Percentiles rank a stretch among this genome's conserved stretches.
Evolutionary conservation across 176 grass and related monocot species (phyloP).

Genomic region (Luzula sylvatica): DNA sequence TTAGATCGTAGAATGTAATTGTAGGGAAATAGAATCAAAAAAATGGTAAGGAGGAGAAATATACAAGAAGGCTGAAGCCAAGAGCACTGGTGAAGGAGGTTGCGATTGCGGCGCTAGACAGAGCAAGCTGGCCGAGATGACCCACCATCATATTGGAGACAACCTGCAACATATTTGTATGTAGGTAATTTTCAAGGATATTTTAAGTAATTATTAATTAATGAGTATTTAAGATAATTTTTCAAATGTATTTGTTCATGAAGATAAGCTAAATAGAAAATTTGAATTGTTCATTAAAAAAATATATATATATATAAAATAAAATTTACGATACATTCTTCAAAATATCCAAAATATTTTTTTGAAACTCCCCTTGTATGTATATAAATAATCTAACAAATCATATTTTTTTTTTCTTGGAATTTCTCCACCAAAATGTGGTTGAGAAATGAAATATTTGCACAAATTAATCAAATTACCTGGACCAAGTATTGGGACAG

Average conservation of each 20-base stretch:
- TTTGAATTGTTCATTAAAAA: no score
- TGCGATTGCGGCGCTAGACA: conserved; percentile 68
- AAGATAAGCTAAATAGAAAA: not conserved
- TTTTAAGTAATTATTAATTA: no score
- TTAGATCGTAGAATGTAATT: no score
- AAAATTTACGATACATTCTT: not conserved
- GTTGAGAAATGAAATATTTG: not conserved
- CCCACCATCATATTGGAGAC: conserved; percentile 92
- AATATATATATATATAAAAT: not conserved
- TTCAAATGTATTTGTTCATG: no score
- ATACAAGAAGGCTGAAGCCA: conserved; percentile 93
- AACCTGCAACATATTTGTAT: conserved; percentile 46
- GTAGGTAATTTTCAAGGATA: not conserved
- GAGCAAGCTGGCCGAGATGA: conserved; percentile 67
- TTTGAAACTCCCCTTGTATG: not conserved
- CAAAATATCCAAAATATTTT: not conserved
- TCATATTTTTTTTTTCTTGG: not conserved
- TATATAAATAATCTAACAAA: not conserved
- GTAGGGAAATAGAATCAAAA: no score
- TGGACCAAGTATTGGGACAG: conserved; percentile 14
- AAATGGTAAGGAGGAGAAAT: not conserved
- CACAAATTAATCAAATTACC: not conserved
- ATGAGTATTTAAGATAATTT: no score
- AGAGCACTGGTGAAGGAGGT: conserved; percentile 67
- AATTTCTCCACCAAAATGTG: no score